Evolutionary conservation across 2,329 filamentous ascomycete species (phyloP).

Genomic region (Colletotrichum magnum): DNA sequence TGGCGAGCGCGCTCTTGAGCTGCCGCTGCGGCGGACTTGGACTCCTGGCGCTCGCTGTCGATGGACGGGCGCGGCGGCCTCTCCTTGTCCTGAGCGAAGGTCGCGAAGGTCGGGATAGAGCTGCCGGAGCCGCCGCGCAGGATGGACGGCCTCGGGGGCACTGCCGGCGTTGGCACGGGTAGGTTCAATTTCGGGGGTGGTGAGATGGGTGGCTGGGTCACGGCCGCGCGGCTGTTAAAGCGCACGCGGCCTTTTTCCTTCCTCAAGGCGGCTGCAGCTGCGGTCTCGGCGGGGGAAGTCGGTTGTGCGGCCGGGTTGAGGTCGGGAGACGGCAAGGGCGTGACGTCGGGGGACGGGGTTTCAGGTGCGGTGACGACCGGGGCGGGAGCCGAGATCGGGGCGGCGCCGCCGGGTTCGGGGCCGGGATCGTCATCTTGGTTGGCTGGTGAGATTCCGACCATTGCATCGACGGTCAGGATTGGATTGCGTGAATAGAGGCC

Average conservation of each 20-base stretch:
- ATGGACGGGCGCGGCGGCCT: constrained; percentile 11
- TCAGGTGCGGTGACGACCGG: constrained; percentile 7
- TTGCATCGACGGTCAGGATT: constrained; percentile 39
- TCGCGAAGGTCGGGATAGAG: constrained; percentile 49
- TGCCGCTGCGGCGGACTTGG: constrained; percentile 53
- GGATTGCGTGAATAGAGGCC: neutral
- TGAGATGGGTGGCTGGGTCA: constrained; percentile 45
- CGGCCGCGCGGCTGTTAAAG: constrained; percentile 62
- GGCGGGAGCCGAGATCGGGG: neutral
- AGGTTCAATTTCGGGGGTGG: constrained; percentile 36
- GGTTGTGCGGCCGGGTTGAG: constrained; percentile 12
- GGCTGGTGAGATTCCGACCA: constrained; percentile 34
- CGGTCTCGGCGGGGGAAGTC: constrained; percentile 27
- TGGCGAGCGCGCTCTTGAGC: constrained; percentile 60
- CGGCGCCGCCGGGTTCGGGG: constrained; percentile 31
- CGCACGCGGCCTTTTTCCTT: constrained; percentile 63
- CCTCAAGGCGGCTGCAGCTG: constrained; percentile 46
- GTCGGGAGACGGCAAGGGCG: constrained; percentile 3
- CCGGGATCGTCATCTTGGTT: constrained; percentile 40
- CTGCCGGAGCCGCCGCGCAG: constrained; percentile 59
- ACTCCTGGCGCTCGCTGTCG: constrained; percentile 44
- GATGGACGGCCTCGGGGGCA: constrained; percentile 51
- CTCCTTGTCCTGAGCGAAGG: constrained; percentile 18
- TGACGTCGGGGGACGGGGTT: constrained; percentile 15
- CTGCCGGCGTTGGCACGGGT: constrained; percentile 15